Evolutionary conservation across 192 early-diverging fungal genomes (phyloP), one percentile per base, ranked within the genome.

Genomic region (Jimgerdemannia lactiflua): DNA sequence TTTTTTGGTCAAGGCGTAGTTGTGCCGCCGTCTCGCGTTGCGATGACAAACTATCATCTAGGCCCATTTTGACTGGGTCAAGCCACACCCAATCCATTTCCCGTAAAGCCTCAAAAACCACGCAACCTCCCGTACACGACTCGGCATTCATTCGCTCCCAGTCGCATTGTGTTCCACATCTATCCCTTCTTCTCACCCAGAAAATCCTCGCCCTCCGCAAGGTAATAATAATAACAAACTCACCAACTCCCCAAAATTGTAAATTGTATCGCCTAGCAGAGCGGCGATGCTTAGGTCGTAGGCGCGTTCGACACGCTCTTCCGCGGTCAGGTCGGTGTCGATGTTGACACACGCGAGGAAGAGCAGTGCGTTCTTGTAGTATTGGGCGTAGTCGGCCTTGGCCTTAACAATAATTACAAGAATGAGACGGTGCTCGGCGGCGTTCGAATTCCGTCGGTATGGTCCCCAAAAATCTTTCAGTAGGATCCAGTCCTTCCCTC

Each of bases 161-260:
- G 29, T 29, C 29, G 29, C 29, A 29, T 29, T 29, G 29, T 29
- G 29, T 29, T 29, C 1, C 29, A 29, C 29, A 29, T 29, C 29
- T 29, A 29, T 29, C 49, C 49, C 49, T 2, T 14, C 49, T 59
- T 59, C 14, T 59, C 6, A 59, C 49, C 14, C 14, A 10, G 49
- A 6, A 59, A 59, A 59, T 2, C 6, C 49, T 59, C 49, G 8
- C 49, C 14, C 6, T 14, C 14, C 49, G 8, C 49, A 59, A 59
- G 6, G 14, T 59, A 59, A 10, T 10, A 10, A 59, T 59, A 59
- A 59, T 29, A 59, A 6, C 49, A 1, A 59, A 65, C 84, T 86
- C 84, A 99, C 92, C 85, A 99, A 84, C 78, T 98, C 96, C 66
- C 98, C 98, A 93, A 99, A 99, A 86, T 99, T 99, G 86, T 99